These are phyloP conservation scores for Besnoitia besnoiti DNA, from an alignment of 169 alveolate species.

Conservation along the genomic window DNA sequence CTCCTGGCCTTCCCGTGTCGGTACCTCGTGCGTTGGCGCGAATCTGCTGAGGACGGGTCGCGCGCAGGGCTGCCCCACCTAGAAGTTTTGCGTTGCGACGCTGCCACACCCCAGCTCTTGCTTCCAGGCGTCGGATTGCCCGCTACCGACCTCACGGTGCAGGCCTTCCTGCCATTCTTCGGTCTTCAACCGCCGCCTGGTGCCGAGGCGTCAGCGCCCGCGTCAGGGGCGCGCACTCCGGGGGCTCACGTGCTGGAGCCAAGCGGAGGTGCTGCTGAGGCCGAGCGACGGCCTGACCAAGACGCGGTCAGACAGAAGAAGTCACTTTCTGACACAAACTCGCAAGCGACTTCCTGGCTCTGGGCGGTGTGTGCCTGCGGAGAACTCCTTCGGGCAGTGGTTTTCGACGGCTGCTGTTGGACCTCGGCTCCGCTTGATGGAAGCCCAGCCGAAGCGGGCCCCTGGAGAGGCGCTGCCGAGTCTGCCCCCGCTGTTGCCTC, in stretches of 20 bases:
- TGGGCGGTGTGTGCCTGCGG: neutral
- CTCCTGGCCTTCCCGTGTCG: constrained; percentile 3
- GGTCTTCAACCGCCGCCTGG: neutral
- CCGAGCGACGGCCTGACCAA: neutral
- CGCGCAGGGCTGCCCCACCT: neutral
- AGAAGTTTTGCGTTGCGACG: neutral
- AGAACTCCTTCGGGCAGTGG: neutral
- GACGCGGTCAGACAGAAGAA: neutral
- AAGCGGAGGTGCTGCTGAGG: neutral
- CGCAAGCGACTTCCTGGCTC: neutral
- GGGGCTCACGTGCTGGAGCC: neutral
- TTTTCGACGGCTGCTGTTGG: neutral
- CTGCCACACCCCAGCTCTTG: neutral
- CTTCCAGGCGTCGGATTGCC: constrained; percentile 4
- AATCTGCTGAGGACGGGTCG: neutral
- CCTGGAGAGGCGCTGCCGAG: neutral
- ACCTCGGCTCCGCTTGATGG: neutral
- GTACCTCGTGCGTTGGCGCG: neutral
- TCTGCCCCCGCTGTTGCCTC: neutral
- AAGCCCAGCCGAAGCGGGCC: neutral
- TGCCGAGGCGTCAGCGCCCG: neutral
- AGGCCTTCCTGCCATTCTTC: neutral
- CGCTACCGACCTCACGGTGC: neutral
- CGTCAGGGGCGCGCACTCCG: neutral
- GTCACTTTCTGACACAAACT: too few species aligned